phyloP scores from a whole-genome alignment of 176 grass and related monocot species.

The Urochloa ruziziensis region DNA sequence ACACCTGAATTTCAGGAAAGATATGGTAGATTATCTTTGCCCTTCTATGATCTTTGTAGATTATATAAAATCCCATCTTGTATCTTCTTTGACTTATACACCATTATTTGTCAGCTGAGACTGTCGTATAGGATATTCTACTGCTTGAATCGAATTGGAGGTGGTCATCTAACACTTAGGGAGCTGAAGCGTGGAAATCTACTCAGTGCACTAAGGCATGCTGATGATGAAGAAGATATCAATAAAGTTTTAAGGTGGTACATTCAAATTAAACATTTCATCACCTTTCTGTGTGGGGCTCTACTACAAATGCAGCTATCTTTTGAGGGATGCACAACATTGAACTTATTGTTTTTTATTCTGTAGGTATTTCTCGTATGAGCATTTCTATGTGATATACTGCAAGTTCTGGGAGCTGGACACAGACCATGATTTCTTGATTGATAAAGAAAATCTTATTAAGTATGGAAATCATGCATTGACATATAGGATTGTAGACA shows the following conservation, averaged over 20 bases:
- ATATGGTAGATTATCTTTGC: slow-evolving; percentile 62
- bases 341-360: not conserved
- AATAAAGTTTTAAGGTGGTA: slow-evolving; percentile 91
- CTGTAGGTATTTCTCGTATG: slow-evolving; percentile 91
- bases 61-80: not conserved
- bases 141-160: slow-evolving; percentile 85
- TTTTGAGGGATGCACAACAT: not conserved
- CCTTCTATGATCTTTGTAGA: slow-evolving; percentile 6
- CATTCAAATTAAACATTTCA: slow-evolving; percentile 7
- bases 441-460: slow-evolving; percentile 95
- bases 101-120: slow-evolving; percentile 77
- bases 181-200: slow-evolving; percentile 95
- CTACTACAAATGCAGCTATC: not conserved
- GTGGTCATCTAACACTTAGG: slow-evolving; percentile 77
- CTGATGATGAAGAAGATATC: slow-evolving; percentile 98
- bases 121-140: slow-evolving; percentile 97
- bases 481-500: slow-evolving; percentile 97
- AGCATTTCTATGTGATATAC: slow-evolving; percentile 98
- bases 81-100: slow-evolving; percentile 45
- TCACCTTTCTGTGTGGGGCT: not conserved
- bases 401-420: slow-evolving; percentile 99
- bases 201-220: slow-evolving; percentile 70
- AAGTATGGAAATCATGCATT: slow-evolving; percentile 97
- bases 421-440: slow-evolving; percentile 94
- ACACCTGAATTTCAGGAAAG: slow-evolving; percentile 99